These are phyloP conservation scores for Corylus americana DNA, from an alignment of 306 rosid genomes.

Conservation along the genomic window DNA sequence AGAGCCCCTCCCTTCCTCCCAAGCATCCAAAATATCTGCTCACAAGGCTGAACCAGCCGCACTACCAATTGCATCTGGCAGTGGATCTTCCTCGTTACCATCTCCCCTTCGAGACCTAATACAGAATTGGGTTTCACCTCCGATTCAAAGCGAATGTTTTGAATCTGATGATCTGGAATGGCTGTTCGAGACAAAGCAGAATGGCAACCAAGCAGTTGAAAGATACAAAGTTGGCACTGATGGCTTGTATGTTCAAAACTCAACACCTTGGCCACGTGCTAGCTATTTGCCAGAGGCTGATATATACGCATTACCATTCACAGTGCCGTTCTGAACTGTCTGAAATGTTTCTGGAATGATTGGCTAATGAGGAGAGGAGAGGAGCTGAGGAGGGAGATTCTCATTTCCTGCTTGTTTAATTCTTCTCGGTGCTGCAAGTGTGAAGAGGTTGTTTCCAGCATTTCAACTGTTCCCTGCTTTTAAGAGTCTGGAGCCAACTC, in stretches of 20 bases:
- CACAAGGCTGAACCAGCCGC: not conserved
- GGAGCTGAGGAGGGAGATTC: constrained; percentile 19
- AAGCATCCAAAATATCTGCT: not conserved
- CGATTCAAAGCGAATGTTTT: not conserved
- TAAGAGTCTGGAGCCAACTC: not conserved
- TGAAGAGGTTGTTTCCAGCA: not conserved
- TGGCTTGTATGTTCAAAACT: not conserved
- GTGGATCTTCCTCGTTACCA: not conserved
- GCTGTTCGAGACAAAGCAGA: constrained; percentile 7
- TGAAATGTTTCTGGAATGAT: constrained; percentile 13
- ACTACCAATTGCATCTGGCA: not conserved
- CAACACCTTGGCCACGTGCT: constrained; percentile 14
- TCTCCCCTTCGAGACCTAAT: constrained; percentile 18
- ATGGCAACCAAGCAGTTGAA: constrained; percentile 6
- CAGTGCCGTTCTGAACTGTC: constrained; percentile 17
- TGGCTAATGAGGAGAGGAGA: not conserved
- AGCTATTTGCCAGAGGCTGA: constrained; percentile 18
- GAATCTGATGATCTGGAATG: constrained; percentile 19
- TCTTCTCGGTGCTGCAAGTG: not conserved
- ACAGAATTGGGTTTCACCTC: constrained; percentile 29
- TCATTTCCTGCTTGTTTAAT: not conserved
- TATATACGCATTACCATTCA: constrained; percentile 26
- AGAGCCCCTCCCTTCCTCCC: not conserved
- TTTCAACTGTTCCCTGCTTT: not conserved
- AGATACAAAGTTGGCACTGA: not conserved